Evolutionary conservation across 306 rosid genomes (phyloP).

Genomic region (Sechiopsis laciniata): DNA sequence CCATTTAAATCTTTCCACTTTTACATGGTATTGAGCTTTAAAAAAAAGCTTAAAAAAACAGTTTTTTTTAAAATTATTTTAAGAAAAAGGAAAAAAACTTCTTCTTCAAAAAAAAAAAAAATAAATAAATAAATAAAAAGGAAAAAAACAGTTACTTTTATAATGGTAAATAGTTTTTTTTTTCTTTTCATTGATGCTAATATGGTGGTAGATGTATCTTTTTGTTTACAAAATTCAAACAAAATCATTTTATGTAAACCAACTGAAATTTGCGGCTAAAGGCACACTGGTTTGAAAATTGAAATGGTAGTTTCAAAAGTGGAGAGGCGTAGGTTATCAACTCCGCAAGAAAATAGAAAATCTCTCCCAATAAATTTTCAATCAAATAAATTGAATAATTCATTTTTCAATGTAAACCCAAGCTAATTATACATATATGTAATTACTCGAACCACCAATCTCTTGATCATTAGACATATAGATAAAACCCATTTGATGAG

Average conservation of each 20-base stretch:
- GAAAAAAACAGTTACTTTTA: too few species aligned
- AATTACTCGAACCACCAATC: too few species aligned
- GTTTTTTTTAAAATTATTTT: too few species aligned
- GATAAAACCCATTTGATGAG: too few species aligned
- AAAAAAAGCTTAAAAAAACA: too few species aligned
- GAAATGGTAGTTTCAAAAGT: background rate
- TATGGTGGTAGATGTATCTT: background rate
- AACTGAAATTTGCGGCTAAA: background rate
- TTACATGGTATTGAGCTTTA: too few species aligned
- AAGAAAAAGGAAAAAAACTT: too few species aligned
- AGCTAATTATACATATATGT: too few species aligned
- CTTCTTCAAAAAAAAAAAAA: too few species aligned
- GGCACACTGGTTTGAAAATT: background rate
- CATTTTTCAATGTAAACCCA: background rate
- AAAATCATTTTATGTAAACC: background rate
- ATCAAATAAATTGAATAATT: background rate
- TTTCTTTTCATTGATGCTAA: background rate
- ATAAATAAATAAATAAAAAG: too few species aligned
- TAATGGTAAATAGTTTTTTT: background rate
- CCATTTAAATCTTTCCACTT: too few species aligned
- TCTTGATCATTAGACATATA: too few species aligned
- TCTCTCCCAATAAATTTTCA: background rate
- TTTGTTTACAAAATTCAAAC: background rate
- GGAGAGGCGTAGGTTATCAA: constrained; percentile 7
- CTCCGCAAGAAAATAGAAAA: background rate